Conservation (phyloP, 2,329 filamentous ascomycete species). For the Elsinoe fawcettii region DNA sequence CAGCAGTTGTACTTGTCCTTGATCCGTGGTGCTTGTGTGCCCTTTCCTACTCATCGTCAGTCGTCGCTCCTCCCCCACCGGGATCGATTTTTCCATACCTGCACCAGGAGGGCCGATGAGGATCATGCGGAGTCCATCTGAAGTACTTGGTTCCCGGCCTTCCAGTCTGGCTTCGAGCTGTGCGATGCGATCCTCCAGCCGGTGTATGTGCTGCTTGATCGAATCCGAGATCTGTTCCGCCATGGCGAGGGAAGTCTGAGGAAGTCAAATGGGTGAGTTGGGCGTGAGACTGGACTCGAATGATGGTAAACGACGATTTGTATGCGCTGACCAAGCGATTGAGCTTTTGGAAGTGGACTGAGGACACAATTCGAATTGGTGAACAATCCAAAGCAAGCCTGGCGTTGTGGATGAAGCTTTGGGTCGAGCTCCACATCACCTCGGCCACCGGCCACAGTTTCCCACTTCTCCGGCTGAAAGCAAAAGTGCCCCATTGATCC, state of each 20-base stretch:
- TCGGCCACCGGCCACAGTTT: conserved; percentile 1
- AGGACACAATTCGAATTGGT: background rate
- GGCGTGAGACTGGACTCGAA: background rate
- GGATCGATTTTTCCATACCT: conserved; percentile 55
- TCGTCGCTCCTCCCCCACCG: conserved; percentile 7
- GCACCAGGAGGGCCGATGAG: conserved; percentile 95
- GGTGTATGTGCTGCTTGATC: conserved; percentile 74
- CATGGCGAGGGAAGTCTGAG: conserved; percentile 50
- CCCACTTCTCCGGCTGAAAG: background rate
- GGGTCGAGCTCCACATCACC: background rate
- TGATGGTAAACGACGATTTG: background rate
- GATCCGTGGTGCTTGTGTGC: conserved; percentile 94
- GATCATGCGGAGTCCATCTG: conserved; percentile 76
- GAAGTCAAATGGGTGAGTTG: background rate
- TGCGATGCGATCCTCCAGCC: conserved; percentile 78
- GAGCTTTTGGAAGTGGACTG: background rate
- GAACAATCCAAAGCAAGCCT: background rate
- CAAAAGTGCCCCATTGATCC: background rate
- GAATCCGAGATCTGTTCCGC: conserved; percentile 72
- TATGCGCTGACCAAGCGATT: background rate
- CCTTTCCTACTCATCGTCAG: conserved; percentile 63
- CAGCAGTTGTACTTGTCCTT: conserved; percentile 98
- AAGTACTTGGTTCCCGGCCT: conserved; percentile 37
- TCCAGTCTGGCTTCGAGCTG: conserved; percentile 69
- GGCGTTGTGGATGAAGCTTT: background rate